Evolutionary conservation across 192 early-diverging fungal species (phyloP).

Genomic region (Neocallimastix lanati): DNA sequence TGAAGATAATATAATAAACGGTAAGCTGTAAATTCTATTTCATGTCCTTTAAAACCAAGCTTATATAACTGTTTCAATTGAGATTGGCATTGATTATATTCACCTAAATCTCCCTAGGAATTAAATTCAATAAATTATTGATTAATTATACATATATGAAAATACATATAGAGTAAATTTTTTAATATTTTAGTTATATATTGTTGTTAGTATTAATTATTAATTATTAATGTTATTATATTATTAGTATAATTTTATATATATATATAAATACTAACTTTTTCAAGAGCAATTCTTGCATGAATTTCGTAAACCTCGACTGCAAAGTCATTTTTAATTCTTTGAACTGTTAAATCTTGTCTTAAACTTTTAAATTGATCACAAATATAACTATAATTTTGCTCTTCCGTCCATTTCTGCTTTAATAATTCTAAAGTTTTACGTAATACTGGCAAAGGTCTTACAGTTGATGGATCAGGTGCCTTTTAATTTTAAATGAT

Average conservation of each 20-base stretch:
- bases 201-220: too few relatives aligned
- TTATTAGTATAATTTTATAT: too few relatives aligned
- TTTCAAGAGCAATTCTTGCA: slow-evolving; percentile 88
- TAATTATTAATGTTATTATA: too few relatives aligned
- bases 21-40: slow-evolving; percentile 86
- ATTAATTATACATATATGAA: too few relatives aligned
- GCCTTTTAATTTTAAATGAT: too few relatives aligned
- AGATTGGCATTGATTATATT: slow-evolving; percentile 95
- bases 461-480: slow-evolving; percentile 83
- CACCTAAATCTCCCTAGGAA: slow-evolving; percentile 69
- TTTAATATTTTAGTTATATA: too few relatives aligned
- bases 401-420: slow-evolving; percentile 60
- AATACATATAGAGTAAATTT: too few relatives aligned
- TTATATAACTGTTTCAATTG: slow-evolving; percentile 79
- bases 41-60: slow-evolving; percentile 45
- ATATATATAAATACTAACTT: too few relatives aligned
- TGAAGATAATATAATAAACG: slow-evolving; percentile 78
- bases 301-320: slow-evolving; percentile 87
- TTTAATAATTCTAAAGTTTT: slow-evolving; percentile 60
- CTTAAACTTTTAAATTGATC: slow-evolving; percentile 92
- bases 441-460: slow-evolving; percentile 60
- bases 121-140: too few relatives aligned
- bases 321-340: slow-evolving; percentile 83
- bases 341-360: slow-evolving; percentile 92
- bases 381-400: slow-evolving; percentile 88